These are phyloP conservation scores for Beauveria caledonica DNA, from an alignment of 2,329 filamentous ascomycete genomes.

Conservation along the genomic window DNA sequence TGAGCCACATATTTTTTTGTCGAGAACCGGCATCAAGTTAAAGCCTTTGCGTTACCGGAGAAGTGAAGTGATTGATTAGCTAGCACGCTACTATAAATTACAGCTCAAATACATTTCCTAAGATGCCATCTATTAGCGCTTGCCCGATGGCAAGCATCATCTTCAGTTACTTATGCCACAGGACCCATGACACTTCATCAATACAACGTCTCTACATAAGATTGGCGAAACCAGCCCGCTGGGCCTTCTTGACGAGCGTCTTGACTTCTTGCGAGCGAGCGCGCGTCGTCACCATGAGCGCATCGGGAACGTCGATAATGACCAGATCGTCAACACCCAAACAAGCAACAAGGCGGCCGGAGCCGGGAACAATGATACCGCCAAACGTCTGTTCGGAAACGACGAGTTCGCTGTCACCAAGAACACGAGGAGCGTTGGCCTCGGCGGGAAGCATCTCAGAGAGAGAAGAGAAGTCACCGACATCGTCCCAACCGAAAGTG, in stretches of 20 bases:
- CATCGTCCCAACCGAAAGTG: slow-evolving; percentile 22
- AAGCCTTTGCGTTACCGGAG: not conserved
- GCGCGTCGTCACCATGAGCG: slow-evolving; percentile 21
- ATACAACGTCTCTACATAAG: slow-evolving; percentile 15
- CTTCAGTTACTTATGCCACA: slow-evolving; percentile 6
- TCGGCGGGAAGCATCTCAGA: slow-evolving; percentile 21
- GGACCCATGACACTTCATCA: slow-evolving; percentile 3
- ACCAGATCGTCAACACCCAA: slow-evolving; percentile 21
- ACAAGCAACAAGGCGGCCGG: slow-evolving; percentile 19
- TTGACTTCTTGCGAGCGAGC: slow-evolving; percentile 22
- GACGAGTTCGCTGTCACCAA: slow-evolving; percentile 19
- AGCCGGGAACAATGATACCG: slow-evolving; percentile 20
- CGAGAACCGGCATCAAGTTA: not conserved
- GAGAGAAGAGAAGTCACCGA: slow-evolving; percentile 21
- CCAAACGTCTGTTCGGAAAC: slow-evolving; percentile 20
- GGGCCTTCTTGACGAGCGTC: slow-evolving; percentile 20
- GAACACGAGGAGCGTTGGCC: slow-evolving; percentile 17
- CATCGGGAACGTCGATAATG: slow-evolving; percentile 20
- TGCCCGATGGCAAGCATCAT: not conserved
- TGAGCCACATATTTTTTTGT: no score
- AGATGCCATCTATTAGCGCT: slow-evolving; percentile 6
- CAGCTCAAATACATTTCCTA: slow-evolving; percentile 9
- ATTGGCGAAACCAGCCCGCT: slow-evolving; percentile 18
- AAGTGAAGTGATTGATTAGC: slow-evolving; percentile 12
- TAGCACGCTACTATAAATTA: slow-evolving; percentile 13